Evolutionary conservation across 305 asterid genomes (phyloP), one percentile per base, ranked within the genome.

Genomic region (Caryopteris hybrid): DNA sequence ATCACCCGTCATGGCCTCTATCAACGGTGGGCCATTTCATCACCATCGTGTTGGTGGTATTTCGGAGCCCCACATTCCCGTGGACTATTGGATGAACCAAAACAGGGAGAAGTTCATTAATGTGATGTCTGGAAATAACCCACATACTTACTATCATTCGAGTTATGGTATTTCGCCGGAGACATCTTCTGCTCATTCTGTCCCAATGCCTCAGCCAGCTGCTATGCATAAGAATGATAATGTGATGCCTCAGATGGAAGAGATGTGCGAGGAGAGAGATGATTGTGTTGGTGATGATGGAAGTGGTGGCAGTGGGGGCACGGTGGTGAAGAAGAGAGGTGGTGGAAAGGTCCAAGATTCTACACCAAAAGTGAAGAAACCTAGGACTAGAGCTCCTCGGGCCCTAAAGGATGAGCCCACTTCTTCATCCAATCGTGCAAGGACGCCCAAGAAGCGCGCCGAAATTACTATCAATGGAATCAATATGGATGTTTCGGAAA

Each of bases 371-470:
- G 81, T 83, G 68, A 88, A 86, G 81, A 92, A 85, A 68, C 84
- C 91, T 11, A 89, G 91, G 73, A 82, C 66, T 29, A 80, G 59
- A 74, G 67, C 86, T 69, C 77, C 86, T 18, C 80, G 76, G 70
- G 61, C 71, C 12, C 84, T 80, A 38, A 80, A 54, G 72, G 88
- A 81, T 0, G 87, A 78, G 53, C 23, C 79, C 36, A 46, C 61
- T 34, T 73, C 85, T 46, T 59, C 87, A 12, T 75, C 66, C 46
- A 83, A 73, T 62, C 84, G 86, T 13, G 78, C 88, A 16, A 84
- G 91, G 81, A 83, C 87, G 60, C 90, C 95, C 63, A 92, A 90
- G 84, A 89, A 81, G 72, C 83, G 81, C 23, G 91, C 94, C 9
- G 97, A 89, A 74, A 80, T 92, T 29, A 60, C 83, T 12, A 88